Conservation (phyloP, 805 yeast species). For the Yarrowia bubula region DNA sequence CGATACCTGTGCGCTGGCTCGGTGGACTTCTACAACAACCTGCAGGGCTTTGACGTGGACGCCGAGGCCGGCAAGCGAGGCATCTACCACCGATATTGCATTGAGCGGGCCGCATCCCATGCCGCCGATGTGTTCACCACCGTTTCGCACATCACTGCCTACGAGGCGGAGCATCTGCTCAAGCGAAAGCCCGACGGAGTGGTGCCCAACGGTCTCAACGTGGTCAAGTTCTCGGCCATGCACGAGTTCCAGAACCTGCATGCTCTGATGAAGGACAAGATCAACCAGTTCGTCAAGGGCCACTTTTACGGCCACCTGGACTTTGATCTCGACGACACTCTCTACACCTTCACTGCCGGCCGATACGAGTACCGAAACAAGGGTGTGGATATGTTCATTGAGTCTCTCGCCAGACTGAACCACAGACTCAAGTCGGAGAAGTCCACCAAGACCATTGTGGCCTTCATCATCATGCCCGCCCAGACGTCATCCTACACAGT, state of each 20-base stretch:
- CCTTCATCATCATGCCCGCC: conserved; percentile 98
- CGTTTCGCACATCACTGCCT: conserved; percentile 96
- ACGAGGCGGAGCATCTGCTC: conserved; percentile 85
- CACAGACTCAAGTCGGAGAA: conserved; percentile 77
- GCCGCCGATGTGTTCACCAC: conserved; percentile 96
- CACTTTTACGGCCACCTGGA: conserved; percentile 97
- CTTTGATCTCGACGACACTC: conserved; percentile 88
- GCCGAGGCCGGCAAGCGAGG: conserved; percentile 98
- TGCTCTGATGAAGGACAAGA: conserved; percentile 85
- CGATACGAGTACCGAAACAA: conserved; percentile 95
- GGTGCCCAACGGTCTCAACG: conserved; percentile 93
- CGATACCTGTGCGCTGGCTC: conserved; percentile 95
- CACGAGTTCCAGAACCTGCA: conserved; percentile 97
- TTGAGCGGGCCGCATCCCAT: conserved; percentile 95
- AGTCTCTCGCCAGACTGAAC: conserved; percentile 86
- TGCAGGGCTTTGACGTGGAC: conserved; percentile 87
- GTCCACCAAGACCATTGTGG: conserved; percentile 90
- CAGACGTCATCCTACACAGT: conserved; percentile 90
- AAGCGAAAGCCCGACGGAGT: conserved; percentile 98
- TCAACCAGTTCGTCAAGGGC: conserved; percentile 91
- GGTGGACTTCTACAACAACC: conserved; percentile 90
- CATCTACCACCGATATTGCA: conserved; percentile 93
- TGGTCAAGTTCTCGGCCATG: conserved; percentile 92
- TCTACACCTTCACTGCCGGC: conserved; percentile 95
- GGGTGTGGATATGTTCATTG: conserved; percentile 94